Conservation (phyloP, 805 yeast genomes). For the Metschnikowia corniflorae region DNA sequence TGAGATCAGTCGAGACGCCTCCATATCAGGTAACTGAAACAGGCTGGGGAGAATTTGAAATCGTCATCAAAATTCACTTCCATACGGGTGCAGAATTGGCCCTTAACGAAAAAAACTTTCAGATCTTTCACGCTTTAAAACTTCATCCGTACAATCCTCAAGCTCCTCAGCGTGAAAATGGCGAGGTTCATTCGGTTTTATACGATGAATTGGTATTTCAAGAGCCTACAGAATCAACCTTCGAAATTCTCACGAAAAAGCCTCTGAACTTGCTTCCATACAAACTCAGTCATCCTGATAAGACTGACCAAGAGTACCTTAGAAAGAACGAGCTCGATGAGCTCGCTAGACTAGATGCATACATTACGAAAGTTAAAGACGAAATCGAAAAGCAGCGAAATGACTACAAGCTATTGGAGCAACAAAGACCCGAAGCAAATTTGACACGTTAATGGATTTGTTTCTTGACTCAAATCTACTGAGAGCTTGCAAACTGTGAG, state of each 20-base stretch:
- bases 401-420: conserved; percentile 39
- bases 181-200: conserved; percentile 43
- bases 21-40: conserved; percentile 96
- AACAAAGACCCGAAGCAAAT: too few species aligned
- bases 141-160: conserved; percentile 77
- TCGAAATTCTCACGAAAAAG: conserved; percentile 66
- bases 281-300: conserved; percentile 29
- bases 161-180: conserved; percentile 35
- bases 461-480: not conserved
- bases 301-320: conserved; percentile 39
- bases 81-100: conserved; percentile 65
- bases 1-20: conserved; percentile 82
- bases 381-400: conserved; percentile 41
- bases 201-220: conserved; percentile 92
- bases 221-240: conserved; percentile 90
- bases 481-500: not conserved
- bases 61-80: conserved; percentile 81
- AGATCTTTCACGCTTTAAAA: conserved; percentile 83
- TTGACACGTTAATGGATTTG: too few species aligned
- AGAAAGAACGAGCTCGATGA: conserved; percentile 41
- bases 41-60: conserved; percentile 99
- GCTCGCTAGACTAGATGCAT: conserved; percentile 38
- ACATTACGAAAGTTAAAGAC: conserved; percentile 34
- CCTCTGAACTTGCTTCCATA: conserved; percentile 58
- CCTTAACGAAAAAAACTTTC: conserved; percentile 76